phyloP scores from a whole-genome alignment of 2,329 filamentous ascomycete species.

The Pseudocercospora eumusae region DNA sequence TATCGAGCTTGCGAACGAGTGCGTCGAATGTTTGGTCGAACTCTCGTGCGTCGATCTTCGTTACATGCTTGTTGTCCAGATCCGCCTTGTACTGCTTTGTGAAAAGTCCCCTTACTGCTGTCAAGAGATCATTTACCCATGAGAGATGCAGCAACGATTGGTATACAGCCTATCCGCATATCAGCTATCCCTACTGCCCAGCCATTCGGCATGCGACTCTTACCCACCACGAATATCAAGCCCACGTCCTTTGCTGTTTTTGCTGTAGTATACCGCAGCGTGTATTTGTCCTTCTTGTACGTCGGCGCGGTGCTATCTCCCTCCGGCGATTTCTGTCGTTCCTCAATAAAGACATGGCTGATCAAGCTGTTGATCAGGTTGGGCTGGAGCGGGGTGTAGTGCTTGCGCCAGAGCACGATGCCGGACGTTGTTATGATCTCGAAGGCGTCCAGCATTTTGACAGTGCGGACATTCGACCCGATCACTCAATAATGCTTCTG shows the following conservation, averaged over 20 bases:
- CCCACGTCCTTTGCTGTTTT: conserved; percentile 77
- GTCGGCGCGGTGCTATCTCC: conserved; percentile 61
- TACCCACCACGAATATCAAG: conserved; percentile 85
- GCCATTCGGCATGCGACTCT: conserved; percentile 8
- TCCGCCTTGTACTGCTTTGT: conserved; percentile 86
- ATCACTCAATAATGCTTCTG: not conserved
- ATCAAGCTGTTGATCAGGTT: conserved; percentile 93
- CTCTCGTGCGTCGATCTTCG: conserved; percentile 71
- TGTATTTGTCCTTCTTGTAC: conserved; percentile 91
- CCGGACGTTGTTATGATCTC: conserved; percentile 95
- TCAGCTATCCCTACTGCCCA: conserved; percentile 20
- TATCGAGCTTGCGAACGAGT: conserved; percentile 79
- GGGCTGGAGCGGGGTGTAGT: conserved; percentile 75
- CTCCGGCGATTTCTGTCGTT: conserved; percentile 66
- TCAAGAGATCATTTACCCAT: conserved; percentile 95
- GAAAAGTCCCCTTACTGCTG: conserved; percentile 92
- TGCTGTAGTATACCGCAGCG: conserved; percentile 80
- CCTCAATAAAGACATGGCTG: conserved; percentile 95
- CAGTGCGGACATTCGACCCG: conserved; percentile 7
- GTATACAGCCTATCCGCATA: conserved; percentile 77
- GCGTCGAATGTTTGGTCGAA: conserved; percentile 96
- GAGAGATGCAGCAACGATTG: conserved; percentile 91
- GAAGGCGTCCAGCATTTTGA: conserved; percentile 86
- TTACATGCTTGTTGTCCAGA: conserved; percentile 76
- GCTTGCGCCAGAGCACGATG: conserved; percentile 93